These are phyloP conservation scores for Telfairia occidentalis DNA, from an alignment of 331 rosid species.

Conservation along the genomic window DNA sequence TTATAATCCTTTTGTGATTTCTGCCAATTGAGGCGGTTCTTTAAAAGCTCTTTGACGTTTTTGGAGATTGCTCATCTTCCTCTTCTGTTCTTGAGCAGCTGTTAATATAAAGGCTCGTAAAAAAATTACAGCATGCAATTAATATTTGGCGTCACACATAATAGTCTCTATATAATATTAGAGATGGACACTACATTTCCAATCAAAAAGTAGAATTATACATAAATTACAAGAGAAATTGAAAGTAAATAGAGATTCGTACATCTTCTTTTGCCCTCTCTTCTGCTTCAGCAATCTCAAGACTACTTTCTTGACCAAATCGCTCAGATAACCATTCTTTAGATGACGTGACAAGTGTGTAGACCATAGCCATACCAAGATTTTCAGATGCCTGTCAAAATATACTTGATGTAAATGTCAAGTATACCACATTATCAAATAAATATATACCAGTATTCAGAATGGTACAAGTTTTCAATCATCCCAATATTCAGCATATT, in stretches of 20 bases:
- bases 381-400: constrained; percentile 81
- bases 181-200: background rate
- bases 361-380: constrained; percentile 99
- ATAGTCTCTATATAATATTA: background rate
- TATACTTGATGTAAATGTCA: background rate
- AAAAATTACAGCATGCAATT: background rate
- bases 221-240: background rate
- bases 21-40: background rate
- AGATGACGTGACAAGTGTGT: constrained; percentile 81
- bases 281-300: constrained; percentile 53
- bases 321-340: constrained; percentile 87
- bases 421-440: background rate
- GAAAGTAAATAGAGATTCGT: constrained; percentile 5
- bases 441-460: background rate
- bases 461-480: background rate
- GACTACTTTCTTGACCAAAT: constrained; percentile 43
- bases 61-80: background rate
- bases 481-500: background rate
- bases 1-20: background rate
- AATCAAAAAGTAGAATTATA: background rate
- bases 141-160: background rate
- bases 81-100: background rate
- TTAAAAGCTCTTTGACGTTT: background rate
- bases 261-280: constrained; percentile 87
- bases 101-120: background rate